Base-by-base conservation (phyloP, 2,329 filamentous ascomycete species). In the Penicillium carneum region DNA sequence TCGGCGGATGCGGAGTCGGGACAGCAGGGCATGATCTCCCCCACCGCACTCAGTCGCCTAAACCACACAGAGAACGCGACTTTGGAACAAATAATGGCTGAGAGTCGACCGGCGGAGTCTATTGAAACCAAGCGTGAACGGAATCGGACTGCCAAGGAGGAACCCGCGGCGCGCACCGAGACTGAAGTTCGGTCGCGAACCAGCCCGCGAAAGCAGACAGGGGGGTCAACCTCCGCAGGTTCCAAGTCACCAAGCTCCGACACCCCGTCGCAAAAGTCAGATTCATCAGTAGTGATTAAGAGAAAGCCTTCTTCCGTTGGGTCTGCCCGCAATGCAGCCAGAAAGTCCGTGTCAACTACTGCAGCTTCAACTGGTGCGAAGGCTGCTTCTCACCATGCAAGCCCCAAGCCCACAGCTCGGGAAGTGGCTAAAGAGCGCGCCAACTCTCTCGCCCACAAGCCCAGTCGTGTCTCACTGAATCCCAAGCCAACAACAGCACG, bases 221-320 rank as follows among this genome's bases (percentile, higher is more conserved):
- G 69, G 59, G 59, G 59, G 45, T 34, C 64, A 18, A 53, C 53
- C 39, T 18, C 64, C 4, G 50, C 54, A 38, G 53, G 59, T 34
- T 34, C 62, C 8, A 48, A 39, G 36, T 36, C 50, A 5, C 20
- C 61, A 29, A 58, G 49, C 26, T 36, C 59, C n/a, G 53, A 63
- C 23, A 38, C 57, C 18, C 23, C 59, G 9, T 53, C 67, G 14
- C 61, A 66, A 41, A 76, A 69, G 46, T 63, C 61, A 34, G 55
- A 63, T 51, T 62, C 63, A 23, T 48, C 69, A 2, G 75, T 71
- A 51, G 65, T 67, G 10, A 64, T 71, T 4, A 68, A 70, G 38
- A 76, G 75, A 61, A 74, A 72, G 41, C 70, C 75, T 33, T 75
- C 76, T 4, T 73, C 71, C 29, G 63, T 77, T 31, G 63, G 71